Evolutionary conservation across 108 stramenopile species (phyloP).

Genomic region (Nitzschia palea): DNA sequence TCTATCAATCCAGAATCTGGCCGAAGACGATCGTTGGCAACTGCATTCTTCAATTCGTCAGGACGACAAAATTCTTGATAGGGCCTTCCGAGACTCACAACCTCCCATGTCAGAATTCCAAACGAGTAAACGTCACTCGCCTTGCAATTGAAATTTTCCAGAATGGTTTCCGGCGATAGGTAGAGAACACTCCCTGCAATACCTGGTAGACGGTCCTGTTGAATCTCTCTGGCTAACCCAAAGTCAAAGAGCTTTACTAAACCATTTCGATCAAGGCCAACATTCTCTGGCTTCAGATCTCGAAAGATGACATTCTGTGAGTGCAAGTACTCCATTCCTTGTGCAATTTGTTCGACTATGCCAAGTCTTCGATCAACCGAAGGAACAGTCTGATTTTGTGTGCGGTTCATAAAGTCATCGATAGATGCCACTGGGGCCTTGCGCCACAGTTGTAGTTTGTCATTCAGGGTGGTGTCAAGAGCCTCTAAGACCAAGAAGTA

Average conservation of each 20-base stretch:
- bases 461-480: constrained; percentile 37
- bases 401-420: constrained; percentile 2
- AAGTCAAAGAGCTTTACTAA: constrained; percentile 60
- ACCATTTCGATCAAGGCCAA: constrained; percentile 56
- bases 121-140: constrained; percentile 75
- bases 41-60: background rate
- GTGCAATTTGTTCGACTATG: constrained; percentile 34
- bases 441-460: constrained; percentile 32
- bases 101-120: constrained; percentile 73
- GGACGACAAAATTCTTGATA: constrained; percentile 8
- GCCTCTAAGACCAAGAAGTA: constrained; percentile 67
- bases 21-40: constrained; percentile 8
- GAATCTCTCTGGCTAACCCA: constrained; percentile 46
- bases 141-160: constrained; percentile 29
- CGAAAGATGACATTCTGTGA: constrained; percentile 62
- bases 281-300: constrained; percentile 81
- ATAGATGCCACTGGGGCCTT: background rate
- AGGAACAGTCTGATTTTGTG: background rate
- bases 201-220: constrained; percentile 1
- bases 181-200: constrained; percentile 35
- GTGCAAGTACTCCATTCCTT: constrained; percentile 36
- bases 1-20: constrained; percentile 8
- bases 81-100: constrained; percentile 47
- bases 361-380: constrained; percentile 16
- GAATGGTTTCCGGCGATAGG: constrained; percentile 57